phyloP scores from a whole-genome alignment of 805 yeast species.

The Candida sakaeoensis region DNA sequence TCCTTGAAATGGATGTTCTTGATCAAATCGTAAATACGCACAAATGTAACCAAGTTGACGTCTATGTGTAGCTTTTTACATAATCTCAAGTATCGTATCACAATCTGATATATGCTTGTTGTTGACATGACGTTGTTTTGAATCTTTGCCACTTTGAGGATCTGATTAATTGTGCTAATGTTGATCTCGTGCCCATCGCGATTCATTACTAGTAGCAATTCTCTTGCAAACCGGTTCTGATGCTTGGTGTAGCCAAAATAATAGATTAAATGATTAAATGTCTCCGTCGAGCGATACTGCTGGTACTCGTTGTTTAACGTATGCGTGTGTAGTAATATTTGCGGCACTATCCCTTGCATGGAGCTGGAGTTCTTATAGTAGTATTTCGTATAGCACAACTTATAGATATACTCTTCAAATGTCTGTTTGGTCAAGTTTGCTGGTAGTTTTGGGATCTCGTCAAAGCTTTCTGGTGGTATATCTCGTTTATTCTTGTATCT shows the following conservation, averaged over 20 bases:
- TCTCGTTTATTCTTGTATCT: conserved; percentile 14
- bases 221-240: conserved; percentile 39
- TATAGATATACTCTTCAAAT: conserved; percentile 34
- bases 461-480: conserved; percentile 1
- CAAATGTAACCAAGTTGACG: conserved; percentile 33
- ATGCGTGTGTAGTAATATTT: conserved; percentile 37
- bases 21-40: conserved; percentile 34
- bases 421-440: conserved; percentile 20
- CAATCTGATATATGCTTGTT: conserved; percentile 29
- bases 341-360: conserved; percentile 34
- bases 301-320: conserved; percentile 27
- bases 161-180: conserved; percentile 36
- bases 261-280: conserved; percentile 37
- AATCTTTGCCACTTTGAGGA: conserved; percentile 27
- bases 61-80: conserved; percentile 22
- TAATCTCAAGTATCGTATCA: conserved; percentile 28
- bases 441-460: conserved; percentile 34
- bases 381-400: conserved; percentile 31
- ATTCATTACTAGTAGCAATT: conserved; percentile 36
- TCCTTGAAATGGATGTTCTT: conserved; percentile 38
- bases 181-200: conserved; percentile 40
- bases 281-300: conserved; percentile 30
- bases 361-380: conserved; percentile 31
- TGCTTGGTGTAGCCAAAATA: conserved; percentile 38
- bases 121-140: conserved; percentile 31